These are phyloP conservation scores for Vairimorpha apis DNA, from an alignment of 371 early-diverging fungal genomes.

Conservation along the genomic window DNA sequence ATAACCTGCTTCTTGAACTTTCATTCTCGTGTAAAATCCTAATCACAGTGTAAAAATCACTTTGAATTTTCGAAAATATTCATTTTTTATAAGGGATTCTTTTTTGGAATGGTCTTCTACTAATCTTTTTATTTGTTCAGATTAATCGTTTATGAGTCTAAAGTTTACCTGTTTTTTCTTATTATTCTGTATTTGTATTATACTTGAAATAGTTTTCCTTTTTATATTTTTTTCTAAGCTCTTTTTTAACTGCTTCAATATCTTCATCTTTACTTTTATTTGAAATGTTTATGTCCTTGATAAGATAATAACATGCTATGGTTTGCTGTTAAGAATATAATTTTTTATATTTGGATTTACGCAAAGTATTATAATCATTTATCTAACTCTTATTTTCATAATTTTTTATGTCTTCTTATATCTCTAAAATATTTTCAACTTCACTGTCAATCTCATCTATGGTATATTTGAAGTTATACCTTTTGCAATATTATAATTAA, in stretches of 20 bases:
- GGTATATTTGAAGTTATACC: no score
- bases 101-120: not conserved
- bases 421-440: no score
- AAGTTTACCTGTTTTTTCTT: not conserved
- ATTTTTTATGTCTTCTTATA: no score
- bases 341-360: no score
- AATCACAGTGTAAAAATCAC: not conserved
- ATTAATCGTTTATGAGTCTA: not conserved
- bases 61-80: conserved; percentile 11
- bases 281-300: no score
- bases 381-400: no score
- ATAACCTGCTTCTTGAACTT: not conserved
- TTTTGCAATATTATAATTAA: not conserved
- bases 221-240: not conserved
- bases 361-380: no score
- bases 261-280: no score
- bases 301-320: no score
- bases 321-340: no score
- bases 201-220: not conserved
- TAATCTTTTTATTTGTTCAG: not conserved
- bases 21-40: conserved; percentile 3
- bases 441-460: no score
- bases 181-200: not conserved
- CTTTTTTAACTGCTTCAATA: conserved; percentile 5
- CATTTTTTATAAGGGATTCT: not conserved